A percentile compares a stretch with the other conserved stretches of the same genome.
Conservation (phyloP, 1,284 basidiomycete species). For the Ustilago nuda region DNA sequence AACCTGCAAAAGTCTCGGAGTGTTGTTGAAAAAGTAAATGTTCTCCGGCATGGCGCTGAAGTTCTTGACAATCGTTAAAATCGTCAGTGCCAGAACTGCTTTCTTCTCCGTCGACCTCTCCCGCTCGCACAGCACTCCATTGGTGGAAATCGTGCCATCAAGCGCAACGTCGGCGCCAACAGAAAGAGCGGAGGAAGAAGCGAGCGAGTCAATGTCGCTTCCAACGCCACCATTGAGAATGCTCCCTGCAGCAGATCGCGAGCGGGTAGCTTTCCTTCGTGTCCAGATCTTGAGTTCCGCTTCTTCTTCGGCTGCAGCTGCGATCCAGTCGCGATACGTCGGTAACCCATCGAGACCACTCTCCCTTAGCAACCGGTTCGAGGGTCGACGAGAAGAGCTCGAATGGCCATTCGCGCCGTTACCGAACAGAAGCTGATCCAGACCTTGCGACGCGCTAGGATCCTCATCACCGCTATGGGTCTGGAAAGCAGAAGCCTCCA, state of each 20-base stretch:
- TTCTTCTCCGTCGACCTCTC: conserved; percentile 51
- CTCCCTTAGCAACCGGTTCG: conserved; percentile 40
- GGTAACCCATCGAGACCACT: conserved; percentile 40
- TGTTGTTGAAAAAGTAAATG: conserved; percentile 76
- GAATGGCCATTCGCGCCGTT: conserved; percentile 5
- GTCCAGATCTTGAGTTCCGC: conserved; percentile 55
- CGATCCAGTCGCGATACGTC: conserved; percentile 61
- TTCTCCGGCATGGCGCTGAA: conserved; percentile 82
- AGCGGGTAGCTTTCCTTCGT: conserved; percentile 34
- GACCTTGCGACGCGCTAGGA: not conserved
- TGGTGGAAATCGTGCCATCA: conserved; percentile 35
- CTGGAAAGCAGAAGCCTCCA: conserved; percentile 83
- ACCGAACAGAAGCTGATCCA: conserved; percentile 6
- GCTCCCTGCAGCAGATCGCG: conserved; percentile 33
- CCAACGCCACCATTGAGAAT: conserved; percentile 11
- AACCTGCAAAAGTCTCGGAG: conserved; percentile 77
- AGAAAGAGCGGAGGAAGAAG: conserved; percentile 13
- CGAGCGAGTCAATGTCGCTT: conserved; percentile 23
- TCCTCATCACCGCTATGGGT: conserved; percentile 70
- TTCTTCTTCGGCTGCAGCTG: conserved; percentile 60
- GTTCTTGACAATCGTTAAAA: conserved; percentile 87
- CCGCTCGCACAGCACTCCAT: conserved; percentile 36
- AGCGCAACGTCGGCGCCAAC: conserved; percentile 1
- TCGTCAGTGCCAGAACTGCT: conserved; percentile 78
- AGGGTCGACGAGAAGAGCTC: conserved; percentile 3